These are phyloP conservation scores for Aspergillus sp. DNA, from an alignment of 2,329 filamentous ascomycete species.

Conservation along the genomic window DNA sequence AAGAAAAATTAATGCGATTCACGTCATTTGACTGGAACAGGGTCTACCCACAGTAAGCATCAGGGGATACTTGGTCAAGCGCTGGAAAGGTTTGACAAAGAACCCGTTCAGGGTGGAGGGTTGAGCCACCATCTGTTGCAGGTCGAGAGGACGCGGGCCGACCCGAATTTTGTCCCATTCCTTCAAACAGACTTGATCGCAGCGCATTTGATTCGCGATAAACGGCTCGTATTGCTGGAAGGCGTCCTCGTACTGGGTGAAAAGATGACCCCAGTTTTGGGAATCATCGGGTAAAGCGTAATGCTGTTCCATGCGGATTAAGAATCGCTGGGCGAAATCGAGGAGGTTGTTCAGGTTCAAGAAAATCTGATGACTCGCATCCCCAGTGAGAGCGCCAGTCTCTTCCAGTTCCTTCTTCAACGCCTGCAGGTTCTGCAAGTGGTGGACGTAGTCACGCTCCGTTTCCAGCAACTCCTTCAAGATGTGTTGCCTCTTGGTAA, in stretches of 20 bases:
- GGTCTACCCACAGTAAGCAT: constrained; percentile 61
- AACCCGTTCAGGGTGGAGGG: constrained; percentile 86
- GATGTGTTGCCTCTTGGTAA: constrained; percentile 74
- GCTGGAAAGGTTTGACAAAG: constrained; percentile 90
- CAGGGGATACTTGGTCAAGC: constrained; percentile 87
- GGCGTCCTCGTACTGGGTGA: constrained; percentile 71
- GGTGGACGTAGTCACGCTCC: constrained; percentile 95
- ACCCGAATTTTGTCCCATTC: constrained; percentile 79
- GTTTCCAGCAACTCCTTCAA: constrained; percentile 88
- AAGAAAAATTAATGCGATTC: constrained; percentile 1
- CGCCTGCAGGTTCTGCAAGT: constrained; percentile 86
- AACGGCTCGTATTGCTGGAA: constrained; percentile 95
- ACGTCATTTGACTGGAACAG: background rate
- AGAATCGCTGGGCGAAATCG: constrained; percentile 88
- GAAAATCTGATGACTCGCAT: constrained; percentile 89
- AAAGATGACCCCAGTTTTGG: constrained; percentile 94
- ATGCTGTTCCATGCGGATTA: constrained; percentile 92
- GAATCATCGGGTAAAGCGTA: constrained; percentile 68
- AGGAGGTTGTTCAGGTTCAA: constrained; percentile 90
- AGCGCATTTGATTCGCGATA: constrained; percentile 91
- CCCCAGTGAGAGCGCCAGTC: constrained; percentile 77
- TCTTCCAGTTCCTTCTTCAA: constrained; percentile 86
- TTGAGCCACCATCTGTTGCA: constrained; percentile 70
- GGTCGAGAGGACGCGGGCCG: constrained; percentile 56
- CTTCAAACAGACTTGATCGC: constrained; percentile 71